phyloP scores from a whole-genome alignment of 495 filamentous ascomycete species.

The Penicillium fimorum region DNA sequence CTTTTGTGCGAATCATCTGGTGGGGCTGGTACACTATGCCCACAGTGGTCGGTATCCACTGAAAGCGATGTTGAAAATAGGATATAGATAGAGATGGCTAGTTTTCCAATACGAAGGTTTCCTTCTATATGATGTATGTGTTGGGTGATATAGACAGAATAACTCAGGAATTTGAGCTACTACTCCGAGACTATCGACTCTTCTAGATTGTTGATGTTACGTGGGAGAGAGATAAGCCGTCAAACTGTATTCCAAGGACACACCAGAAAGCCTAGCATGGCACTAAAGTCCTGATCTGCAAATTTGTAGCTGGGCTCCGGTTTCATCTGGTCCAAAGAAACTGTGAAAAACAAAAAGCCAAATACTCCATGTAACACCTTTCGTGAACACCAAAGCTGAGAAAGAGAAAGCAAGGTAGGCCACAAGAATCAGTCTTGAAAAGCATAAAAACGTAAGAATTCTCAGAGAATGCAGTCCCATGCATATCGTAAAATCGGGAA shows the following conservation, averaged over 20 bases:
- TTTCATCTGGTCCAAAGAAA: conserved; percentile 26
- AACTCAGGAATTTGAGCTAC: background rate
- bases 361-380: conserved; percentile 43
- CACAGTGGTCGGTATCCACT: conserved; percentile 8
- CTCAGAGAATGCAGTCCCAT: conserved; percentile 6
- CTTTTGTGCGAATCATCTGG: conserved; percentile 16
- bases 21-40: conserved; percentile 6
- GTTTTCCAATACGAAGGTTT: background rate
- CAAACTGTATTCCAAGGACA: conserved; percentile 29
- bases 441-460: background rate
- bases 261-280: conserved; percentile 17
- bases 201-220: background rate
- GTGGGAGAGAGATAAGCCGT: conserved; percentile 7
- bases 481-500: background rate
- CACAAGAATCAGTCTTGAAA: conserved; percentile 16
- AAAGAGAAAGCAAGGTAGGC: conserved; percentile 9
- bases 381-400: conserved; percentile 19
- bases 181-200: background rate
- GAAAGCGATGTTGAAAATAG: background rate
- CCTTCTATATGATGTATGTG: background rate
- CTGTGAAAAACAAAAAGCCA: conserved; percentile 56
- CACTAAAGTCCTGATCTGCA: background rate
- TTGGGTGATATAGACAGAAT: background rate
- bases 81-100: background rate
- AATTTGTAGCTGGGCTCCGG: background rate